Conservation (phyloP, 148 eudicot genomes). For the Agrostemma githago region DNA sequence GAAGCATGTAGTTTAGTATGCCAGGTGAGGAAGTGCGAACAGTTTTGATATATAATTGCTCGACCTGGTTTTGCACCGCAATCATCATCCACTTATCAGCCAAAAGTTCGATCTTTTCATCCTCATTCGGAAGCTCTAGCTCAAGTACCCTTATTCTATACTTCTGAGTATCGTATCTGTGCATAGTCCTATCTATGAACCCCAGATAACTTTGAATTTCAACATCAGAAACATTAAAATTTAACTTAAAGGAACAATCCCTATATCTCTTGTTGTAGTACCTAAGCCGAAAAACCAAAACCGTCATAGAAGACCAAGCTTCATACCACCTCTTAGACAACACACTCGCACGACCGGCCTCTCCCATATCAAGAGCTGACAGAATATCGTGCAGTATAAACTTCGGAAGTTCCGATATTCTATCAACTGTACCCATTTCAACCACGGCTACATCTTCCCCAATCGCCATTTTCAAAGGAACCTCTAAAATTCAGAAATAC, state of each 20-base stretch:
- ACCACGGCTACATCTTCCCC: not conserved
- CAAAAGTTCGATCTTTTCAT: not conserved
- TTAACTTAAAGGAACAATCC: no score
- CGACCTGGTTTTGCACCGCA: conserved; percentile 3
- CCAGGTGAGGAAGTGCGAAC: no score
- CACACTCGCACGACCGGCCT: not conserved
- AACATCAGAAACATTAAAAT: no score
- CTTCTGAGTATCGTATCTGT: not conserved
- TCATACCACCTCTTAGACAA: no score
- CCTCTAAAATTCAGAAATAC: no score
- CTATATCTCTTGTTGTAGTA: not conserved
- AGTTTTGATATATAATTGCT: not conserved
- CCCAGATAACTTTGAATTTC: not conserved
- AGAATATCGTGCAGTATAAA: no score
- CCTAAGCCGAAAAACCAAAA: not conserved
- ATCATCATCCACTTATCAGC: not conserved
- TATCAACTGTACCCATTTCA: not conserved
- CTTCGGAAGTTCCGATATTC: no score
- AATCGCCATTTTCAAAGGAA: not conserved
- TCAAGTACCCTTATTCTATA: not conserved
- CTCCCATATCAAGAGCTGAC: not conserved
- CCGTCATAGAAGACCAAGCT: not conserved
- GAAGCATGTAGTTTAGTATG: not conserved
- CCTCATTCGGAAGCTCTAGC: not conserved
- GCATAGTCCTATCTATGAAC: not conserved